Conservation (phyloP, 1,284 basidiomycete species). For the Omphalotus olearius region DNA sequence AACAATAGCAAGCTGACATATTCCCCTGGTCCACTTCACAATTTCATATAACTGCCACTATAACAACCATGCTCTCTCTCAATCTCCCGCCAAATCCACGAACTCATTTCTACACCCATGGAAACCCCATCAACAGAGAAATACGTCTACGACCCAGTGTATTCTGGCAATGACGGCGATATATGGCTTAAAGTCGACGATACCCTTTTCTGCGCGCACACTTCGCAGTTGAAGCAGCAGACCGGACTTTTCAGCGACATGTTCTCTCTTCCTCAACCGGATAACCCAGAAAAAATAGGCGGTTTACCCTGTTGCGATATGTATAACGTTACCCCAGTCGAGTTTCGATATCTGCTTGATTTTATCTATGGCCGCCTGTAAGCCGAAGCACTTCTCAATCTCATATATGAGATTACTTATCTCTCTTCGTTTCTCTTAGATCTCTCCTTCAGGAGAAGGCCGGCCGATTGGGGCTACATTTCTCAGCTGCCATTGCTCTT, state of each 20-base stretch:
- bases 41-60: no score
- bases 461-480: no score
- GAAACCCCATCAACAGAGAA: not conserved
- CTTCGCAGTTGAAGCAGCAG: constrained; percentile 13
- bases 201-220: constrained; percentile 22
- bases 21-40: no score
- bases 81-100: no score
- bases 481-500: no score
- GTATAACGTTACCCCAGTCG: constrained; percentile 12
- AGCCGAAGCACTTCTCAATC: no score
- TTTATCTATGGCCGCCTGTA: constrained; percentile 14
- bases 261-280: constrained; percentile 16
- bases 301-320: constrained; percentile 16
- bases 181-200: constrained; percentile 18
- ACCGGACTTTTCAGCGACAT: constrained; percentile 20
- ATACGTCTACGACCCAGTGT: constrained; percentile 15
- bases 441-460: no score
- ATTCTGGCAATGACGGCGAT: constrained; percentile 22
- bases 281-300: constrained; percentile 12
- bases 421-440: no score
- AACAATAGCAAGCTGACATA: constrained; percentile 3
- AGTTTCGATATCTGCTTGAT: constrained; percentile 17
- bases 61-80: no score
- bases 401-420: no score
- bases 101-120: no score